A percentile compares a stretch with the other conserved stretches of the same genome.
Conservation (phyloP, 2,329 filamentous ascomycete genomes). For the Taxawa tesnikishii region DNA sequence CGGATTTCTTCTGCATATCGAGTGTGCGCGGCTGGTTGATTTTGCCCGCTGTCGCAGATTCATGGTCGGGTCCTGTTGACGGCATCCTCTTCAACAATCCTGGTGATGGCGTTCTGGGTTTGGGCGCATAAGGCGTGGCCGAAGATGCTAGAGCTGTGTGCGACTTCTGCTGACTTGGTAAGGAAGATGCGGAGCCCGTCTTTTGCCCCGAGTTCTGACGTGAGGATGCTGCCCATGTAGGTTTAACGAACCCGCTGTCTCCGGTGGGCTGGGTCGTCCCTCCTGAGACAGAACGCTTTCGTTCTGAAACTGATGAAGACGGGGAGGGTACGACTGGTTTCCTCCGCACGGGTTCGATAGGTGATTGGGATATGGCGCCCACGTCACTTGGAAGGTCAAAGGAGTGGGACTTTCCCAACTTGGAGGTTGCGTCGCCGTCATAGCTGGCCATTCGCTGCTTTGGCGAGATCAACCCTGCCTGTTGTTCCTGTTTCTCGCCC, state of each 20-base stretch:
- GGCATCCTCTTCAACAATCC: constrained; percentile 34
- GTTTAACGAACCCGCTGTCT: constrained; percentile 7
- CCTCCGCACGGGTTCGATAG: background rate
- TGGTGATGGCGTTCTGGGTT: constrained; percentile 23
- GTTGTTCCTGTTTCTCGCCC: too few relatives aligned
- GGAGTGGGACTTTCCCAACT: too few relatives aligned
- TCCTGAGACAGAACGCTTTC: constrained; percentile 8
- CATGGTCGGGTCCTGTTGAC: constrained; percentile 23
- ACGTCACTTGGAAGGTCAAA: too few relatives aligned
- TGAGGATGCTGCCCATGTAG: constrained; percentile 9
- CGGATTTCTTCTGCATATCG: constrained; percentile 30
- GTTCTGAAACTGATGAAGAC: constrained; percentile 3
- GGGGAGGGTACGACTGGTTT: constrained; percentile 4
- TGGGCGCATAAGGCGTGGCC: constrained; percentile 8
- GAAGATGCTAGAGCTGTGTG: background rate
- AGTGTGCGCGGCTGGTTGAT: constrained; percentile 20
- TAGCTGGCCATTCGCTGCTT: too few relatives aligned
- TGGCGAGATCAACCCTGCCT: too few relatives aligned
- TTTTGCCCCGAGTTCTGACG: constrained; percentile 3
- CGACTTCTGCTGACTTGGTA: background rate
- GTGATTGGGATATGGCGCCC: too few relatives aligned
- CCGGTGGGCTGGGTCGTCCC: constrained; percentile 3
- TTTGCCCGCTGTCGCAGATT: constrained; percentile 4
- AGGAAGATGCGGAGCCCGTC: background rate
- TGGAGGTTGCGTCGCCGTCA: too few relatives aligned